These are phyloP conservation scores for Hericium coralloides DNA, from an alignment of 768 basidiomycete species.

Conservation along the genomic window DNA sequence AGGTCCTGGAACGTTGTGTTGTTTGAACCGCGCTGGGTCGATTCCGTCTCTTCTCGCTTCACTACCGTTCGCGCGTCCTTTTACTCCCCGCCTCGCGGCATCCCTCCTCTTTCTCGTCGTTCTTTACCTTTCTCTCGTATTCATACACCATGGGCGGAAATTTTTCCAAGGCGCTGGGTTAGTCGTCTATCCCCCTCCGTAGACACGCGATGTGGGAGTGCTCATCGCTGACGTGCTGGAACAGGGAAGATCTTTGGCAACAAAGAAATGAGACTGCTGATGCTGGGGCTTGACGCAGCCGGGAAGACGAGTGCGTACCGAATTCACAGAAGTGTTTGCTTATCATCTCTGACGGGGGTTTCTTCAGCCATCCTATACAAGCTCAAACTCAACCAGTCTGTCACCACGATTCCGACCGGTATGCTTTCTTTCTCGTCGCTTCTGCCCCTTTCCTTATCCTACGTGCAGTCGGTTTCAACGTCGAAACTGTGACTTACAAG, in stretches of 20 bases:
- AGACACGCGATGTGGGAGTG: conserved; percentile 1
- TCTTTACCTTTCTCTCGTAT: conserved; percentile 43
- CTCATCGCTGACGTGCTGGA: conserved; percentile 6
- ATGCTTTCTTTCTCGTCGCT: conserved; percentile 12
- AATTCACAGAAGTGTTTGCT: not conserved
- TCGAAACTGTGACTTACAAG: conserved; percentile 98
- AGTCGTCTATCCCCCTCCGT: conserved; percentile 13
- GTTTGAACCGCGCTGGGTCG: not conserved
- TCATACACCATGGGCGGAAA: conserved; percentile 69
- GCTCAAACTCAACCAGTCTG: conserved; percentile 96
- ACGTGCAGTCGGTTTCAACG: conserved; percentile 89
- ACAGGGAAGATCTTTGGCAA: conserved; percentile 94
- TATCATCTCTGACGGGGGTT: conserved; percentile 6
- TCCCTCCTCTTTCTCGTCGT: conserved; percentile 34
- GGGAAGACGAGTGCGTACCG: conserved; percentile 88
- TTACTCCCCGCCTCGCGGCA: conserved; percentile 2
- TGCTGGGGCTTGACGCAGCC: conserved; percentile 96
- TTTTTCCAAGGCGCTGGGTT: conserved; percentile 77
- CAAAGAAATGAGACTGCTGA: conserved; percentile 97
- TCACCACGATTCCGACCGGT: conserved; percentile 98
- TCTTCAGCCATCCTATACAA: conserved; percentile 91
- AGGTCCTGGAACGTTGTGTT: not conserved
- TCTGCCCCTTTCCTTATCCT: not conserved
- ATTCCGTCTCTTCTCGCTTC: not conserved
- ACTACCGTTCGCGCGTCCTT: not conserved